Base-by-base conservation (phyloP, 257 asterid genomes). In the Rehmannia glutinosa region DNA sequence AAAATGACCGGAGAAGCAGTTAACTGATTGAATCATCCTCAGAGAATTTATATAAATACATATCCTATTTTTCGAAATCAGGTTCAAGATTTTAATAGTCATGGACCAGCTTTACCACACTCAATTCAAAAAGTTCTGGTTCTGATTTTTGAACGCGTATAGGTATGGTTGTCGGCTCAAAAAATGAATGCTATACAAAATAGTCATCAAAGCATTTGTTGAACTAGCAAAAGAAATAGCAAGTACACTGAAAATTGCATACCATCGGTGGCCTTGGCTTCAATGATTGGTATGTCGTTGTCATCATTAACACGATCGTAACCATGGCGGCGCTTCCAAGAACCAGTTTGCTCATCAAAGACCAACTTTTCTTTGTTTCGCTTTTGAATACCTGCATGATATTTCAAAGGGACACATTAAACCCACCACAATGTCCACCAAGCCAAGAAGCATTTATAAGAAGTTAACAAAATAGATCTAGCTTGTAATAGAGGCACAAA, bases 201-300 rank as follows among this genome's bases (percentile, higher is more conserved):
- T 46, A 54, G 35, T 60, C 21, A 16, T 21, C 54, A 51, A 50
- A 62, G 65, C 19, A 59, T 21, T 35, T 6, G 43, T 47, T 15
- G 19, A 45, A 63, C 12, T 20, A 4, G 47, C 32, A 66, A 47
- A n/a, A 50, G 52, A 11, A 61, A 43, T 8, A 36, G n/a, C n/a
- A 64, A 28, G 24, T 38, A 30, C 15, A 57, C 4, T 12, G 8
- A 50, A 49, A 23, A 43, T 41, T 25, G 54, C 0, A 71, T 78
- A 93, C 99, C 97, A 72, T 94, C 98, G 64, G 83, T 80, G 77
- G 64, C 78, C 87, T 94, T 91, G 74, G 99, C 99, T 78, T 88
- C 98, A 45, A 94, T 87, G 71, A 94, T 84, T 17, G 99, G 98
- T 69, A 91, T 47, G 81, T 94, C 93, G 0, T 80, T 91, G 72